Evolutionary conservation across 148 eudicot genomes (phyloP), one percentile per base, ranked within the genome.

Genomic region (Rhododendron henanense): DNA sequence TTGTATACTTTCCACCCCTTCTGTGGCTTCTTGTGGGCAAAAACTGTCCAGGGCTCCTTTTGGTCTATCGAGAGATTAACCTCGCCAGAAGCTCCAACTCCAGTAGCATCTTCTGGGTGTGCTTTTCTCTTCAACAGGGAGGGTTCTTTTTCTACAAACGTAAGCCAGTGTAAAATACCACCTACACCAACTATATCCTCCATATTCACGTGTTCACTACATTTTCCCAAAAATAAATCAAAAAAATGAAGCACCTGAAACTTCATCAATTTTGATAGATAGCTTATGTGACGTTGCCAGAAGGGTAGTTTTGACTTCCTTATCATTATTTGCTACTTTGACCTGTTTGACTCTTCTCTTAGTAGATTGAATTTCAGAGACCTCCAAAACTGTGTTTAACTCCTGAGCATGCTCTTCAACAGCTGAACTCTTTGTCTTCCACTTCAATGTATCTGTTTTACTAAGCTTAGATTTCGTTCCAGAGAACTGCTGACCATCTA

Each of bases 1-100:
- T 97, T 94, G 87, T 97, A 97, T 47, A 89, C 94, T 82, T 89
- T 85, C 99, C 99, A 97, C 39, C 89, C 95, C 90, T 94, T 93
- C 83, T 97, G 98, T 33, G 99, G 99, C 87, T 94, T 97, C 91
- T 94, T 95, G 90, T 97, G 99, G 74, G 96, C 92, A 91, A 97
- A 92, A 81, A 88, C 87, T 35, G 92, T 92, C 99, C 99, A 97
- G 53, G 99, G 99, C 87, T 97, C 98, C 83, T 37, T 88, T 82
- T 87, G 90, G 81, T 74, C 79, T 55, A 35, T 63, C 45, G 91
- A 84, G 61, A 88, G 89, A 86, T 87, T 87, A 79, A 87, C 87
- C 83, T 48, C 90, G 83, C 79, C 45, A 63, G 89, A 82, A 85
- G 84, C 88, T 90, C 89, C 92, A 48, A 86, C 86, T 85, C 85